These are phyloP conservation scores for Leishmania tropica DNA, from an alignment of 208 protist genomes.

Conservation along the genomic window DNA sequence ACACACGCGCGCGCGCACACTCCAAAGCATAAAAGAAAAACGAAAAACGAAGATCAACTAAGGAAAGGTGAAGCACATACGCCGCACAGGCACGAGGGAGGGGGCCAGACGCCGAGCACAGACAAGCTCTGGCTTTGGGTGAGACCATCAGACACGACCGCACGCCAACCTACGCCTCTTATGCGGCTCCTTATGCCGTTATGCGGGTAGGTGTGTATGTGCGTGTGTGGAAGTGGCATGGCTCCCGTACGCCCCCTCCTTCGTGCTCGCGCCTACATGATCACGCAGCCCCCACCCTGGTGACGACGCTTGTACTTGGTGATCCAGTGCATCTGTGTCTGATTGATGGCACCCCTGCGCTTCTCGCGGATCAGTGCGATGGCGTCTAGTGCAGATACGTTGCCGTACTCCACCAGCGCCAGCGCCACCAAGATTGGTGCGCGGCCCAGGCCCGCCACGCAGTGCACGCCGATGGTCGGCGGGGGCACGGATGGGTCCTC, in stretches of 20 bases:
- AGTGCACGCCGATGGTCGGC: constrained; percentile 90
- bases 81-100: background rate
- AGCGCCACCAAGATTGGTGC: constrained; percentile 93
- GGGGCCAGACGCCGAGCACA: background rate
- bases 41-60: background rate
- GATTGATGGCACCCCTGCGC: constrained; percentile 90
- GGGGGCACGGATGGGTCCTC: constrained; percentile 14
- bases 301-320: constrained; percentile 82
- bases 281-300: constrained; percentile 49
- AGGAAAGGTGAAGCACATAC: background rate
- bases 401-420: constrained; percentile 88
- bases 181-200: background rate
- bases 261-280: constrained; percentile 53
- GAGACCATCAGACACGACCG: background rate
- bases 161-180: background rate
- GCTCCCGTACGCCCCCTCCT: background rate
- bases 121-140: background rate
- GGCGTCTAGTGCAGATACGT: constrained; percentile 81
- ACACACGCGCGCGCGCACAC: background rate
- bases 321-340: constrained; percentile 91
- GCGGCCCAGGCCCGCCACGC: constrained; percentile 91
- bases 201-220: background rate
- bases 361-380: constrained; percentile 80
- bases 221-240: background rate
- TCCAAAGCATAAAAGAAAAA: too few relatives aligned